A percentile compares a stretch with the other conserved stretches of the same genome.
Conservation (phyloP, 2,329 filamentous ascomycete genomes). For the Venturia aucupariae region DNA sequence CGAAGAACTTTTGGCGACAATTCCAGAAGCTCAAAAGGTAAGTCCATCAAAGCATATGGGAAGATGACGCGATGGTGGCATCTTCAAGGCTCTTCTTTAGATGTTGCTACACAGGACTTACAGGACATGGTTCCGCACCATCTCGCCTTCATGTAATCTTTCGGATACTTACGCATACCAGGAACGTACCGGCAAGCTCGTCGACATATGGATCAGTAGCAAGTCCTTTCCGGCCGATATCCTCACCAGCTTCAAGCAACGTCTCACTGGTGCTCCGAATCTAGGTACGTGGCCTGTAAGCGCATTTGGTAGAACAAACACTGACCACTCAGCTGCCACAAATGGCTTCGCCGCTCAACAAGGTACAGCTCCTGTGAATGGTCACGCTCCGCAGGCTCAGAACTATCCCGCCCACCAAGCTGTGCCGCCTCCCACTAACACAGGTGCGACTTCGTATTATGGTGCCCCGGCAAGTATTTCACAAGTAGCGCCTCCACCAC, state of each 20-base stretch:
- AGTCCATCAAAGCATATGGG: conserved; percentile 37
- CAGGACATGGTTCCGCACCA: not conserved
- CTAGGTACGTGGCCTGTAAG: not conserved
- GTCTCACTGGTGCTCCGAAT: conserved; percentile 49
- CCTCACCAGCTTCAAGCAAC: conserved; percentile 76
- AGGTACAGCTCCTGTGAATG: conserved; percentile 11
- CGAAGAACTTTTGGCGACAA: conserved; percentile 84
- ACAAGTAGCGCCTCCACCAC: conserved; percentile 5
- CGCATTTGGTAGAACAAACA: not conserved
- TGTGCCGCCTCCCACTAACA: conserved; percentile 12
- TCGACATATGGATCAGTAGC: conserved; percentile 97
- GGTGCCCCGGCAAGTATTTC: not conserved
- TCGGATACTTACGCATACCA: conserved; percentile 40
- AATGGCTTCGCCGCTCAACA: conserved; percentile 7
- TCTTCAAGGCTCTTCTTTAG: not conserved
- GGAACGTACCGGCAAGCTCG: conserved; percentile 90
- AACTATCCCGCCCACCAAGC: conserved; percentile 13
- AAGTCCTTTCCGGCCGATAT: conserved; percentile 77
- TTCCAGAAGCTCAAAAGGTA: conserved; percentile 96
- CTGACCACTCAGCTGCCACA: not conserved
- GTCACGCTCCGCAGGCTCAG: not conserved
- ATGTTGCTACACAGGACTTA: not conserved
- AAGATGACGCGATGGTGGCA: not conserved
- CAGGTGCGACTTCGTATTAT: conserved; percentile 8
- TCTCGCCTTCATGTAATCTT: not conserved